Evolutionary conservation across 768 basidiomycete species (phyloP), one percentile per base, ranked within the genome.

Genomic region (Kwoniella bestiolae): DNA sequence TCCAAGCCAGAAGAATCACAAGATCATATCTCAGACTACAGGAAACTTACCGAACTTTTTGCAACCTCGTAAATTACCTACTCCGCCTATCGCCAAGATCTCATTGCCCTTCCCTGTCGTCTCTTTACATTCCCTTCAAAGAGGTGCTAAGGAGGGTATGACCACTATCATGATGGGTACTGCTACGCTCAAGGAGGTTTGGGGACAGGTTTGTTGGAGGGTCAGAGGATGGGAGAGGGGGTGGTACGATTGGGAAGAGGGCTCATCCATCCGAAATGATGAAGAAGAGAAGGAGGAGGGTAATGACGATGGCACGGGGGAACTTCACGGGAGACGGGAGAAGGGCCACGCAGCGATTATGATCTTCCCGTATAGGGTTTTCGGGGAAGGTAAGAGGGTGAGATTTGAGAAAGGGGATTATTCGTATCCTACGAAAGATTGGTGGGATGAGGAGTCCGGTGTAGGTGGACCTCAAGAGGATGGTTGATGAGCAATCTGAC

Each of bases 381-480:
- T 76, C n/a, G 75, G 66, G 3, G 75, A 76, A 51, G 72, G 72
- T 8, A 76, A 76, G 44, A 46, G 75, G 31, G 75, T 76, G 11
- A 72, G 67, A 51, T 76, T 76, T 58, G 70, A 68, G 45, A 58
- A 63, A 29, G 72, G 72, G 3, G 72, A 76, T 63, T 74, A 70
- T 47, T 76, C 75, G n/a, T 72, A 70, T 62, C 75, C 75, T 31
- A 66, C 59, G 41, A 41, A 32, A 57, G 56, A 57, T 18, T 57
- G 44, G 56, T 46, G 56, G 35, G 41, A 57, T 21, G 23, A 55
- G 6, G 52, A 28, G n/a, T n/a, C n/a, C n/a, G n/a, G n/a, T n/a
- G n/a, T n/a, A n/a, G n/a, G n/a, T n/a, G n/a, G n/a, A n/a, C n/a
- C n/a, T n/a, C n/a, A n/a, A n/a, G n/a, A n/a, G n/a, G n/a, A n/a